phyloP scores from a whole-genome alignment of 78 protist genomes.

The Tieghemostelium lacteum region DNA sequence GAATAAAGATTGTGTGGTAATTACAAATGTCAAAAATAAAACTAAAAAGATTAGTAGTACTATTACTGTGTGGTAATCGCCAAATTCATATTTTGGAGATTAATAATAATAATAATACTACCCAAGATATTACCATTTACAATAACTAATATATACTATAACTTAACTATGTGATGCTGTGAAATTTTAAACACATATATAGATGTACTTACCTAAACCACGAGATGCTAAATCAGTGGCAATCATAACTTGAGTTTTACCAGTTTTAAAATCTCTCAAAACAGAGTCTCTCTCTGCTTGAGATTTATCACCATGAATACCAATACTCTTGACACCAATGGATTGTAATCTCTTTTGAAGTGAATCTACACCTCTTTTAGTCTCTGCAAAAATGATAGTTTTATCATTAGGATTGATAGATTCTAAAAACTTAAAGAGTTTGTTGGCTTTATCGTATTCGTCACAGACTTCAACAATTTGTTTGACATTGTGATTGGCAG shows the following conservation, averaged over 20 bases:
- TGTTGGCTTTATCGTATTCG: slow-evolving; percentile 20
- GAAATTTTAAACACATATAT: too few species aligned
- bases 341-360: slow-evolving; percentile 65
- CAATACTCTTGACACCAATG: slow-evolving; percentile 63
- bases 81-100: too few species aligned
- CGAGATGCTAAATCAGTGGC: slow-evolving; percentile 99
- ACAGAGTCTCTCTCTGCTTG: slow-evolving; percentile 84
- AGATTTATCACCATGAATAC: slow-evolving; percentile 97
- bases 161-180: too few species aligned
- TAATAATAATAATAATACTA: too few species aligned
- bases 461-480: slow-evolving; percentile 87
- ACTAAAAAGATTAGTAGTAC: too few species aligned
- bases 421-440: slow-evolving; percentile 42
- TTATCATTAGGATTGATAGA: slow-evolving; percentile 55
- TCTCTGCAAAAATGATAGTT: slow-evolving; percentile 88
- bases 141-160: too few species aligned
- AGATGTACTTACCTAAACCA: slow-evolving; percentile 93
- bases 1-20: too few species aligned
- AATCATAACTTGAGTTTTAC: slow-evolving; percentile 73
- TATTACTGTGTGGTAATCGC: too few species aligned
- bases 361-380: slow-evolving; percentile 83
- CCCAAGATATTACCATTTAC: too few species aligned
- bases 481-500: slow-evolving; percentile 91
- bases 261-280: slow-evolving; percentile 61
- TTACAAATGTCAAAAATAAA: too few species aligned